A percentile compares a stretch with the other conserved stretches of the same genome.
Conservation (phyloP, 352 stramenopile species). For the Hyphochytrium catenoides region DNA sequence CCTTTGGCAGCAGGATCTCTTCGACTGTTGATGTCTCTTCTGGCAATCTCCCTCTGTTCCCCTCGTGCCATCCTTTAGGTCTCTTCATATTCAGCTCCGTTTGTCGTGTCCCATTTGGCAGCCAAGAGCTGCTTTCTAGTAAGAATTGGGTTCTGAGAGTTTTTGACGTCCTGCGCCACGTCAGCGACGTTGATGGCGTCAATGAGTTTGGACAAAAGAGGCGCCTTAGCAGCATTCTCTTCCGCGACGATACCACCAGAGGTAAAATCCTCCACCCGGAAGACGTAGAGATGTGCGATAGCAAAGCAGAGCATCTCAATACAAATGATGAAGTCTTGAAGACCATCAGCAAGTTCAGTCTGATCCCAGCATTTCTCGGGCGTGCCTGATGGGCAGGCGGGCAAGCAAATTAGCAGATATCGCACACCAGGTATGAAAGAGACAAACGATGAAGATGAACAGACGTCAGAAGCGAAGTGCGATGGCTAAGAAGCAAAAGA, state of each 20-base stretch:
- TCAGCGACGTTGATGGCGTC: conserved; percentile 67
- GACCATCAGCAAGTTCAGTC: conserved; percentile 54
- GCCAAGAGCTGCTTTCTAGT: conserved; percentile 64
- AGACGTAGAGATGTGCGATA: conserved; percentile 72
- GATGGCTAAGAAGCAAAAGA: too few relatives aligned
- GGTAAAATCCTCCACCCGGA: conserved; percentile 70
- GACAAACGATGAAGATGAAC: too few relatives aligned
- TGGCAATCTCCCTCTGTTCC: too few relatives aligned
- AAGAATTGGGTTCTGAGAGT: conserved; percentile 53
- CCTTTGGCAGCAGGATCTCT: too few relatives aligned
- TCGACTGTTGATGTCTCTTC: too few relatives aligned
- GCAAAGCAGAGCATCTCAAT: conserved; percentile 80
- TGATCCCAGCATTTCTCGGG: conserved; percentile 41
- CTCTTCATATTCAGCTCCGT: too few relatives aligned
- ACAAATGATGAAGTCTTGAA: conserved; percentile 85
- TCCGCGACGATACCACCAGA: conserved; percentile 9
- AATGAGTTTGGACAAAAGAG: conserved; percentile 59
- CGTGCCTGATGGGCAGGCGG: too few relatives aligned
- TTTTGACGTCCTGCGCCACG: conserved; percentile 53
- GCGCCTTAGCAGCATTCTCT: conserved; percentile 42
- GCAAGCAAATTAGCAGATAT: conserved; percentile 44
- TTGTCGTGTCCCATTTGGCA: conserved; percentile 41
- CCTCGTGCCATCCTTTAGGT: too few relatives aligned
- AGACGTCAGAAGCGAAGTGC: too few relatives aligned
- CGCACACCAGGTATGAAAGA: too few relatives aligned